Evolutionary conservation across 345 rosid genomes (phyloP), one percentile per base, ranked within the genome.

Genomic region (Theobroma cacao): DNA sequence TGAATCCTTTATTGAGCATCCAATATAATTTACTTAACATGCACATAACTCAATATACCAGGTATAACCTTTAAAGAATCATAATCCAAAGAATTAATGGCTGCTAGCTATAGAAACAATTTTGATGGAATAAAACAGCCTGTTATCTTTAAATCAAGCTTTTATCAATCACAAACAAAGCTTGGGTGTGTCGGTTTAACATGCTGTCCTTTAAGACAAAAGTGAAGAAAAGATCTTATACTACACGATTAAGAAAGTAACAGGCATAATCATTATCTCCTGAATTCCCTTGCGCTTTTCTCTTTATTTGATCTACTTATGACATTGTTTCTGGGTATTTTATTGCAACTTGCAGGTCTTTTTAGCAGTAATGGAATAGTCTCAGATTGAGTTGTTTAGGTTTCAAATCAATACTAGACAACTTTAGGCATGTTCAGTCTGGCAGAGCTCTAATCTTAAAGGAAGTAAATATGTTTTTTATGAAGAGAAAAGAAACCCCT

Each of bases 401-500:
- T 7, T n/a, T 60, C 36, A 38, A 11, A 31, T 34, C 73, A 74
- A 24, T 53, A 65, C 22, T 33, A 13, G n/a, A 74, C 48, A 34
- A 4, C 38, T 76, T 76, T 76, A 65, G n/a, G 52, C 72, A 36
- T 48, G 53, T 53, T 66, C 31, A 31, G 22, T 11, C 71, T 33
- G 8, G 4, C 41, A 17, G 2, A 28, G 59, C 26, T 70, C 17
- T 48, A 52, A 48, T 30, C 41, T 10, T 70, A 48, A 48, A 47
- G 40, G 40, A 45, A 47, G 74, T 28, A 48, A 14, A 65, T 38
- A 40, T 73, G 17, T 72, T 50, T 72, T 48, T 24, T 43, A n/a
- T n/a, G 58, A 8, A 68, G 53, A 74, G 63, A 80, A 84, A 83
- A 85, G 88, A 83, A 82, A 81, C 59, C 90, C 82, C 74, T 73